phyloP scores from a whole-genome alignment of 108 stramenopile genomes.

The Epithemia pelagica region DNA sequence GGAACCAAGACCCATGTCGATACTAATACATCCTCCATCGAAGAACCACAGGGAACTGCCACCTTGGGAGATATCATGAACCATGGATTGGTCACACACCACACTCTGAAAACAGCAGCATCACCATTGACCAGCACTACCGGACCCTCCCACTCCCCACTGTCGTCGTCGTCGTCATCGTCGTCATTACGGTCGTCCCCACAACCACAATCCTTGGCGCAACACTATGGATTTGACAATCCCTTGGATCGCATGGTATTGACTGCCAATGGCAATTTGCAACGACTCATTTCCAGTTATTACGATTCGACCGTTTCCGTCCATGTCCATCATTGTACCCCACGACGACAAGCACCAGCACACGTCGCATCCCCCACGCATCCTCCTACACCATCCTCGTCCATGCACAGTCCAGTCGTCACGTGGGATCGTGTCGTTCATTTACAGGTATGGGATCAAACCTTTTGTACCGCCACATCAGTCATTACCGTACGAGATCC shows the following conservation, averaged over 20 bases:
- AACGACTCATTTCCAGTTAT: conserved; percentile 71
- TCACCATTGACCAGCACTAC: too few species aligned
- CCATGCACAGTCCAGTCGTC: not conserved
- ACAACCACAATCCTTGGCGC: not conserved
- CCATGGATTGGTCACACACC: too few species aligned
- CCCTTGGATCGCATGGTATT: conserved; percentile 78
- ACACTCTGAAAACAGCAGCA: too few species aligned
- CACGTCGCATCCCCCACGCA: not conserved
- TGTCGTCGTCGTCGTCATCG: not conserved
- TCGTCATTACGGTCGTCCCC: not conserved
- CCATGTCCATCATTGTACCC: conserved; percentile 45
- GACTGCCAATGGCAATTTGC: conserved; percentile 80
- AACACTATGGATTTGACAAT: conserved; percentile 27
- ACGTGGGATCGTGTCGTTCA: conserved; percentile 56
- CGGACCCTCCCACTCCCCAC: not conserved
- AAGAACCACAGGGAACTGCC: too few species aligned
- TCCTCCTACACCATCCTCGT: not conserved
- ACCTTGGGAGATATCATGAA: not conserved
- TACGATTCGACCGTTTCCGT: conserved; percentile 80
- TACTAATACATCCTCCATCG: too few species aligned
- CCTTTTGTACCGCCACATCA: conserved; percentile 69
- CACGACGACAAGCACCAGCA: conserved; percentile 6
- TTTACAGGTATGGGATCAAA: conserved; percentile 16
- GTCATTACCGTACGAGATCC: conserved; percentile 41
- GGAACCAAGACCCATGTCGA: too few species aligned